phyloP scores from a whole-genome alignment of 305 asterid species.

The Fraxinus nigra region DNA sequence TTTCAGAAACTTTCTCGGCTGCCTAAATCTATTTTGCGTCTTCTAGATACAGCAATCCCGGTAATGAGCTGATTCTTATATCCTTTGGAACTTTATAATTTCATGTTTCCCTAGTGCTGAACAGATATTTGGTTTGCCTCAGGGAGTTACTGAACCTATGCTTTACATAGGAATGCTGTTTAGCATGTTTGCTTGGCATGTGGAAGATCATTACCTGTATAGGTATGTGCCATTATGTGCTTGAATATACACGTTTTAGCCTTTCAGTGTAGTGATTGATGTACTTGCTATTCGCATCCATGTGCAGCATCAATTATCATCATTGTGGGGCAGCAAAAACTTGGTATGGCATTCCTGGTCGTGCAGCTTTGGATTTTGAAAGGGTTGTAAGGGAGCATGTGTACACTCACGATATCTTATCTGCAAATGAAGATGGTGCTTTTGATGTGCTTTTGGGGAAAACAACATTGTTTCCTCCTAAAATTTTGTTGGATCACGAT shows the following conservation, averaged over 20 bases:
- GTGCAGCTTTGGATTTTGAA: constrained; percentile 83
- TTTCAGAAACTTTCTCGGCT: constrained; percentile 84
- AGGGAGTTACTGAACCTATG: constrained; percentile 65
- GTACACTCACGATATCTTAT: constrained; percentile 66
- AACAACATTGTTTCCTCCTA: constrained; percentile 95
- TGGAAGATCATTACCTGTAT: constrained; percentile 98
- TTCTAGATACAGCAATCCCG: constrained; percentile 79
- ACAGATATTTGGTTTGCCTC: background rate
- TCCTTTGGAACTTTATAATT: background rate
- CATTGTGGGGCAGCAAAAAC: constrained; percentile 99
- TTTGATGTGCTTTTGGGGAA: constrained; percentile 92
- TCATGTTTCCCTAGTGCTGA: background rate
- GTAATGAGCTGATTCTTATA: constrained; percentile 41
- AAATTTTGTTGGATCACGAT: constrained; percentile 61
- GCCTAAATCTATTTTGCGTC: constrained; percentile 80
- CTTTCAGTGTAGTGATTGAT: background rate
- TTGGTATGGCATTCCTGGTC: constrained; percentile 97
- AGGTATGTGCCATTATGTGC: constrained; percentile 41
- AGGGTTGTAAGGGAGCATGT: constrained; percentile 78
- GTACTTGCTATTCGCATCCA: background rate
- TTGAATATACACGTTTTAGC: background rate
- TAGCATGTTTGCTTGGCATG: constrained; percentile 98
- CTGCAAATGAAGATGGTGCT: constrained; percentile 87
- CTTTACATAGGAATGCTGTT: constrained; percentile 56
- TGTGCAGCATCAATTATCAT: constrained; percentile 84